These are phyloP conservation scores for Brasilioporus rufonigricans DNA, from an alignment of 768 basidiomycete species.

Conservation along the genomic window DNA sequence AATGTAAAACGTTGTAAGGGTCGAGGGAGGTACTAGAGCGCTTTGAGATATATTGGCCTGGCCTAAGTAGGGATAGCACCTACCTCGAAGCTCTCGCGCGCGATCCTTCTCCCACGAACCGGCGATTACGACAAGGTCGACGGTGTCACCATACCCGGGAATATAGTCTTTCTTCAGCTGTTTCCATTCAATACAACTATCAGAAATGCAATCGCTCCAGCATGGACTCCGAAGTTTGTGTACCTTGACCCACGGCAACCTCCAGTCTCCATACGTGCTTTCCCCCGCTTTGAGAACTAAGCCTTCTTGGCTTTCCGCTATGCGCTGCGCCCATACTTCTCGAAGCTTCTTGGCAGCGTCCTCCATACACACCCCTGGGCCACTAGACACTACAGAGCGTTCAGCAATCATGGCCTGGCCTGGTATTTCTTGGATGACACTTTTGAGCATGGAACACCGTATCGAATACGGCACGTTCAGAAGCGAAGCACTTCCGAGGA, in stretches of 20 bases:
- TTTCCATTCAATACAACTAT: not conserved
- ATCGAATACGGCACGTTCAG: constrained; percentile 52
- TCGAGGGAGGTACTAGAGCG: constrained; percentile 59
- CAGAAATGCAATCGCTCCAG: constrained; percentile 10
- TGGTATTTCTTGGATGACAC: constrained; percentile 46
- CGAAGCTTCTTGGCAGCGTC: constrained; percentile 32
- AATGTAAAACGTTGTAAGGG: constrained; percentile 78
- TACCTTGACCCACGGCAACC: constrained; percentile 79
- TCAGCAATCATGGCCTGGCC: constrained; percentile 67
- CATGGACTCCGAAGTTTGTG: not conserved
- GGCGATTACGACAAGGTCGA: constrained; percentile 77
- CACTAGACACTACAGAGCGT: constrained; percentile 41
- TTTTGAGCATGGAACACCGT: constrained; percentile 63
- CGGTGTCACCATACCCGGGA: constrained; percentile 72
- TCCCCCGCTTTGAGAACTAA: constrained; percentile 75
- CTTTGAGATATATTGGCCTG: not conserved
- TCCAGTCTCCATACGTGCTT: constrained; percentile 63
- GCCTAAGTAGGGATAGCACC: constrained; percentile 3
- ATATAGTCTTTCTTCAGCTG: constrained; percentile 87
- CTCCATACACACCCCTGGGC: constrained; percentile 8
- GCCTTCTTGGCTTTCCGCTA: constrained; percentile 61
- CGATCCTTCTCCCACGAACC: constrained; percentile 80
- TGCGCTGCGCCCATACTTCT: constrained; percentile 47
- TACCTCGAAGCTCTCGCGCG: constrained; percentile 74
- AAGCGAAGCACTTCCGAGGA: constrained; percentile 61